Evolutionary conservation across 78 protist genomes (phyloP).

Genomic region (Emiliania huxleyi): DNA sequence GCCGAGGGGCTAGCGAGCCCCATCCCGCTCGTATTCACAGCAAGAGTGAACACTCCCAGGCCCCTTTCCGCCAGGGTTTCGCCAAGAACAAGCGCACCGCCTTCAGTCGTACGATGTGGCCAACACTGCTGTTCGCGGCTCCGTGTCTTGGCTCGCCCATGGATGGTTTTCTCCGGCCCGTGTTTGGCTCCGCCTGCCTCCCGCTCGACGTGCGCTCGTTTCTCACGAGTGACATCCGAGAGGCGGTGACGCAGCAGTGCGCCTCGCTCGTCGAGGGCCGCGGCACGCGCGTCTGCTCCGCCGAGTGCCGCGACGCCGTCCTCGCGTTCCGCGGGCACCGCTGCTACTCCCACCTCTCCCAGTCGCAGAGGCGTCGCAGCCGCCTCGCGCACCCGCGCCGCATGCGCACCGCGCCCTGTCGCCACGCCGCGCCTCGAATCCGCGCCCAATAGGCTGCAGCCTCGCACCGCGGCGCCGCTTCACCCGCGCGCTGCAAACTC

Average conservation of each 20-base stretch:
- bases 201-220: background rate
- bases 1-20: too few relatives aligned
- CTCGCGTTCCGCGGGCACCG: background rate
- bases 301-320: background rate
- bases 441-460: too few relatives aligned
- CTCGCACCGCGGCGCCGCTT: background rate
- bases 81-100: too few relatives aligned
- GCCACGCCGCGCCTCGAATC: too few relatives aligned
- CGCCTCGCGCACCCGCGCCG: too few relatives aligned
- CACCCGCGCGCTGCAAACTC: background rate
- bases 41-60: too few relatives aligned
- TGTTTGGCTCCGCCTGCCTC: background rate
- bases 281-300: background rate
- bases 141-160: background rate
- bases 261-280: background rate
- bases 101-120: too few relatives aligned
- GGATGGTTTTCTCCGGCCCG: background rate
- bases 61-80: too few relatives aligned
- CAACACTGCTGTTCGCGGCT: too few relatives aligned
- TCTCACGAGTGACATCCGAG: background rate
- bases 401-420: too few relatives aligned
- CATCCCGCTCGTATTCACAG: too few relatives aligned
- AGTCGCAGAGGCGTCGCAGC: background rate
- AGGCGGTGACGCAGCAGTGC: background rate
- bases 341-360: background rate